Evolutionary conservation across 2,329 filamentous ascomycete genomes (phyloP).

Genomic region (Colletotrichum karsti): DNA sequence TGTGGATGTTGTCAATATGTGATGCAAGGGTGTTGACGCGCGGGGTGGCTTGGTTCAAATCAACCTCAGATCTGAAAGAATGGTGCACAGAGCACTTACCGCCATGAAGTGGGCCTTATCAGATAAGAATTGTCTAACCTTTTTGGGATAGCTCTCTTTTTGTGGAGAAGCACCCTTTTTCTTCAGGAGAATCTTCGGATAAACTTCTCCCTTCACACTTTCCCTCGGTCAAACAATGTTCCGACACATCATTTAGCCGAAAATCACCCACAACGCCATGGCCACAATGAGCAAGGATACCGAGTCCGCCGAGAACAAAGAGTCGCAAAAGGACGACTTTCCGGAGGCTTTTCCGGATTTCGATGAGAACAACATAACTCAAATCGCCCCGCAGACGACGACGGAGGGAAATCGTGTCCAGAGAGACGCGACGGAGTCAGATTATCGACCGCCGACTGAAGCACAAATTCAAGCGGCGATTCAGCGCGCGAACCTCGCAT

Average conservation of each 20-base stretch:
- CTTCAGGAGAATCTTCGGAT: background rate
- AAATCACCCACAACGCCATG: slow-evolving; percentile 14
- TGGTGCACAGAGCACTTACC: slow-evolving; percentile 11
- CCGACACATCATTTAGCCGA: slow-evolving; percentile 7
- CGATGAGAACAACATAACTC: background rate
- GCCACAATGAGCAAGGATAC: slow-evolving; percentile 4
- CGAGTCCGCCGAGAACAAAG: slow-evolving; percentile 23
- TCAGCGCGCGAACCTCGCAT: slow-evolving; percentile 11
- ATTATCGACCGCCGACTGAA: slow-evolving; percentile 5
- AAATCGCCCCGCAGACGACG: background rate
- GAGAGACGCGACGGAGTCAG: background rate
- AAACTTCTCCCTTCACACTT: background rate
- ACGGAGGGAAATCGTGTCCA: background rate
- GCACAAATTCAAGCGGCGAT: slow-evolving; percentile 23
- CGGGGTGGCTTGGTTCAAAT: slow-evolving; percentile 17
- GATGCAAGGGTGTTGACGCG: slow-evolving; percentile 11
- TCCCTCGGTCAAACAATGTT: background rate
- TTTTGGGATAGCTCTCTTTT: slow-evolving; percentile 14
- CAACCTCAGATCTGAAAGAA: slow-evolving; percentile 26
- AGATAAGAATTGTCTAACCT: background rate
- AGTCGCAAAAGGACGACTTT: background rate
- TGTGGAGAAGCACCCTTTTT: background rate
- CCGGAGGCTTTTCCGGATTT: slow-evolving; percentile 23
- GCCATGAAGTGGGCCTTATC: slow-evolving; percentile 14
- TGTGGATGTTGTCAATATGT: background rate